Evolutionary conservation across 2,329 filamentous ascomycete species (phyloP), one percentile per base, ranked within the genome.

Genomic region (Penicillium rolfsii): DNA sequence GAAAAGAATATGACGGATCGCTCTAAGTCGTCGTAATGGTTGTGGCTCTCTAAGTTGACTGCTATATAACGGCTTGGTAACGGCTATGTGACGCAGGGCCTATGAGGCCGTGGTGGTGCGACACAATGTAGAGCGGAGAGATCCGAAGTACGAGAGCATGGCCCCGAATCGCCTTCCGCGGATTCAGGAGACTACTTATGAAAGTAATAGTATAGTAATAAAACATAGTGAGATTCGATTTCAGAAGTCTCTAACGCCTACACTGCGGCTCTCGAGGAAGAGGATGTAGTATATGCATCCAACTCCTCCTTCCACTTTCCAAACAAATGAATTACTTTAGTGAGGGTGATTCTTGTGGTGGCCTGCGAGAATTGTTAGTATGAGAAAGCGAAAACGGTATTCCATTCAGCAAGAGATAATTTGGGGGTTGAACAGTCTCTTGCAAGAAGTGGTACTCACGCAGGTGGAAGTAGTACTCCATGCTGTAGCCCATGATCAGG

Each of bases 311-410:
- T 65, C 64, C 61, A 56, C n/a, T 38, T 59, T 65, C 36, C 38
- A 38, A 57, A 60, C 64, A 53, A 61, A 58, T 52, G 41, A 36
- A 63, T 60, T 65, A 61, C 63, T 76, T 84, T 96, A 99, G 86
- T 99, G 95, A 74, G 92, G 91, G 82, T 99, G 96, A 90, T 99
- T 98, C 91, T 99, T 99, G 91, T 98, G 94, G 88, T 99, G 94
- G 74, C 95, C 95, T 99, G 71, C 57, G 56, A 49, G 11, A 8
- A 48, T 57, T 67, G 52, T 65, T 56, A 64, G 61, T 50, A 55
- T 41, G 9, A 26, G 19, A 22, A 12, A 22, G 12, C 8, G 35
- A 14, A 12, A 14, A 5, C 35, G 14, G 12, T 5, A 14, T 14
- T 36, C 4, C 35, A 36, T 14, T 2, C 35, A 36, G 35, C 45